Evolutionary conservation across 2,329 filamentous ascomycete genomes (phyloP).

Genomic region (Monilinia vaccinii-corymbosi): DNA sequence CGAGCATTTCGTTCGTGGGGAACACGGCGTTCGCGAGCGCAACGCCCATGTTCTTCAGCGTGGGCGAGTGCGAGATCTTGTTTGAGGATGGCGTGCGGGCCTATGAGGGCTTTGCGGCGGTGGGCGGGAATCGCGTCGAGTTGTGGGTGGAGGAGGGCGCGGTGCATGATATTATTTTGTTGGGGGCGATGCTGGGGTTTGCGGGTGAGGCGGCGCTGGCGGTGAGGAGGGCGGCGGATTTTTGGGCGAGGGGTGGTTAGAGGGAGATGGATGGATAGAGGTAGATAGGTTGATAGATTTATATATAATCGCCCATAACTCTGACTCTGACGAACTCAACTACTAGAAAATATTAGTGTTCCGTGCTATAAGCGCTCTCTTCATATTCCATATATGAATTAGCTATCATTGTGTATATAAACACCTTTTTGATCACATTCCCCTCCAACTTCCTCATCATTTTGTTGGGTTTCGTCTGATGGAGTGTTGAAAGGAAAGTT

Average conservation of each 20-base stretch:
- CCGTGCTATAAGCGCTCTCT: too few species aligned
- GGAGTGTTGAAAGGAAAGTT: too few species aligned
- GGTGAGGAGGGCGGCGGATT: conserved; percentile 13
- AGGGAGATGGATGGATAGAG: not conserved
- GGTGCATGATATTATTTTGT: conserved; percentile 38
- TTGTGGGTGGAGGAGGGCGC: conserved; percentile 33
- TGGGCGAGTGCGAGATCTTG: conserved; percentile 35
- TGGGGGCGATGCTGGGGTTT: conserved; percentile 36
- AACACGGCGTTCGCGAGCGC: conserved; percentile 33
- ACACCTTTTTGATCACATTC: too few species aligned
- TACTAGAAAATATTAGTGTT: too few species aligned
- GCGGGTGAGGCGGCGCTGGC: conserved; percentile 27
- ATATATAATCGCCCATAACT: too few species aligned
- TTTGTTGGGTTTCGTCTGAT: too few species aligned
- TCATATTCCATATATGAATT: too few species aligned
- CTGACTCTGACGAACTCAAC: too few species aligned
- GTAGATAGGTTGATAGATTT: too few species aligned
- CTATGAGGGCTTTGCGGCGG: conserved; percentile 30
- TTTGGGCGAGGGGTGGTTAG: not conserved
- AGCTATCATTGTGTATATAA: too few species aligned
- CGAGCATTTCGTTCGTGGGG: conserved; percentile 33
- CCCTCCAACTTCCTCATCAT: too few species aligned
- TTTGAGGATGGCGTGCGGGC: conserved; percentile 33
- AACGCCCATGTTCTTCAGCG: conserved; percentile 35
- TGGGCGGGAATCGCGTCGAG: conserved; percentile 35